Percentiles rank a stretch among this genome's conserved stretches.
These are phyloP conservation scores for Gyromitra esculenta DNA, from an alignment of 2,329 filamentous ascomycete species.

Conservation along the genomic window DNA sequence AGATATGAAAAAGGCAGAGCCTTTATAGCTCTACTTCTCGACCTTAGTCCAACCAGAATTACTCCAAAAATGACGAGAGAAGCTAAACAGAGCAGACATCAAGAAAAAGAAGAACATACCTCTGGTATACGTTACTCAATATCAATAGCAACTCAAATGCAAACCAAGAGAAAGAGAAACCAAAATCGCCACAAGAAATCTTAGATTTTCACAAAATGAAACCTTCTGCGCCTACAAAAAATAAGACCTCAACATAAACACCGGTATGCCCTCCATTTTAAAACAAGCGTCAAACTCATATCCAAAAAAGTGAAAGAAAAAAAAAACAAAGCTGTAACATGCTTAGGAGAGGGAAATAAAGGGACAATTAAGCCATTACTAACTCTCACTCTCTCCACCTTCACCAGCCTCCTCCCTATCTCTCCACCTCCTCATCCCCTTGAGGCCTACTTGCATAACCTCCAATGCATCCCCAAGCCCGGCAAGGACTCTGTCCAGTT, in stretches of 20 bases:
- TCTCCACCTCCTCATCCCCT: constrained; percentile 49
- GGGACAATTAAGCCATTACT: not conserved
- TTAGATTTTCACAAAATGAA: constrained; percentile 29
- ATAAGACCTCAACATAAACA: constrained; percentile 31
- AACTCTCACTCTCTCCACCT: constrained; percentile 26
- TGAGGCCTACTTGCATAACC: constrained; percentile 54
- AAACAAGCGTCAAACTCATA: constrained; percentile 24
- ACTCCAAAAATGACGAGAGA: not conserved
- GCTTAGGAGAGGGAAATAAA: not conserved
- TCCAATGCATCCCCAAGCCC: constrained; percentile 54
- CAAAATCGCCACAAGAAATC: constrained; percentile 12
- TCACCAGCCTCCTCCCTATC: constrained; percentile 40
- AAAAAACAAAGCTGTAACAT: constrained; percentile 1
- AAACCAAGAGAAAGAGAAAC: not conserved
- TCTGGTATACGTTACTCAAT: constrained; percentile 17
- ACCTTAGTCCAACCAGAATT: not conserved
- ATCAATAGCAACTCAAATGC: not conserved
- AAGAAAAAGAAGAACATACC: constrained; percentile 2
- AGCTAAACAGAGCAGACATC: not conserved
- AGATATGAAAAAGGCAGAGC: not conserved
- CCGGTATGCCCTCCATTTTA: constrained; percentile 36
- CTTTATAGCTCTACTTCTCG: not conserved
- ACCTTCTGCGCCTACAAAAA: constrained; percentile 34
- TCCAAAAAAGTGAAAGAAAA: constrained; percentile 11
- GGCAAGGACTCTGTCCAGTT: constrained; percentile 52